Percentiles rank a stretch among this genome's conserved stretches.
phyloP scores from a whole-genome alignment of 1,139 yeast genomes.

The Debaryomyces singareniensis region DNA sequence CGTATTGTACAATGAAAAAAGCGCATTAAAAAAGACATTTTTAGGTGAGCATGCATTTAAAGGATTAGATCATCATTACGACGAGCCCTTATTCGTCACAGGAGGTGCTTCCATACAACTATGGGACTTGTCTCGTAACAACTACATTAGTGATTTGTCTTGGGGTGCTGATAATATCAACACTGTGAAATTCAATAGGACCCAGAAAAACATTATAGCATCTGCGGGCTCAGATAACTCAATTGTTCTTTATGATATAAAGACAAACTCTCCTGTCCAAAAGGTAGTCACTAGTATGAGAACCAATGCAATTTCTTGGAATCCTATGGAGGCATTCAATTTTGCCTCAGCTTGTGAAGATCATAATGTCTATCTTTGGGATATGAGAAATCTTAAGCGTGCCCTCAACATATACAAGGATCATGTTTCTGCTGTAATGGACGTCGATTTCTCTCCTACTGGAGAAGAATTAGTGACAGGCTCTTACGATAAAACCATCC shows the following conservation, averaged over 20 bases:
- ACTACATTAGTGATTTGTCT: slow-evolving; percentile 68
- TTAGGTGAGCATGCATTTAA: slow-evolving; percentile 81
- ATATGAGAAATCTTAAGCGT: slow-evolving; percentile 83
- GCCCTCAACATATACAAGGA: slow-evolving; percentile 85
- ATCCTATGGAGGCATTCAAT: slow-evolving; percentile 95
- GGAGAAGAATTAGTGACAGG: slow-evolving; percentile 96
- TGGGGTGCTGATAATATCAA: slow-evolving; percentile 96
- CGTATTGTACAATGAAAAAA: slow-evolving; percentile 22
- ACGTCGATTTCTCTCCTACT: slow-evolving; percentile 91
- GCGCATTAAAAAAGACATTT: slow-evolving; percentile 66
- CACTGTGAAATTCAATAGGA: slow-evolving; percentile 79
- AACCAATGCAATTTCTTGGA: slow-evolving; percentile 88
- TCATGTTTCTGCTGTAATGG: slow-evolving; percentile 94
- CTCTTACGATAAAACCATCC: slow-evolving; percentile 86
- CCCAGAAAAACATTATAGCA: slow-evolving; percentile 85
- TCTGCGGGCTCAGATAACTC: slow-evolving; percentile 92
- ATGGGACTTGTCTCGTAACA: slow-evolving; percentile 82
- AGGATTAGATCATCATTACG: slow-evolving; percentile 80
- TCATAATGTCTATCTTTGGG: slow-evolving; percentile 91
- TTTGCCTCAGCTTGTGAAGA: slow-evolving; percentile 93
- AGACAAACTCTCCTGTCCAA: slow-evolving; percentile 92
- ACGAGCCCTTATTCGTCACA: slow-evolving; percentile 72
- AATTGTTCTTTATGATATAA: slow-evolving; percentile 79
- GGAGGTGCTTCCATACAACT: slow-evolving; percentile 86
- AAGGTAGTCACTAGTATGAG: slow-evolving; percentile 78